phyloP scores from a whole-genome alignment of 176 grass and related monocot species.

The Alloteropsis semialata region DNA sequence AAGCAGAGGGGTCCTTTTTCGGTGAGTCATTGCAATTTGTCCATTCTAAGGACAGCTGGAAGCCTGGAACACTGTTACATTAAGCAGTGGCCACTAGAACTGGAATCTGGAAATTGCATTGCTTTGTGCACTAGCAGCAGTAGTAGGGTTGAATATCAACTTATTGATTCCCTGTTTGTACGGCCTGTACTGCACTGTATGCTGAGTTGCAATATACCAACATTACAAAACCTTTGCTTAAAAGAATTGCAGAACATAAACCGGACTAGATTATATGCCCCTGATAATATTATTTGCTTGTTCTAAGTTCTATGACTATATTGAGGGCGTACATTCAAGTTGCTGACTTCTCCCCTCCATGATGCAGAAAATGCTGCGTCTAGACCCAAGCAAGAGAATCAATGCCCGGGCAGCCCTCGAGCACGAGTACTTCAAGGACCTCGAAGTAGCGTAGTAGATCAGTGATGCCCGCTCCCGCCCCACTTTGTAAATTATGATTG shows the following conservation, averaged over 20 bases:
- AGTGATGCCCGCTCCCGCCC: neutral
- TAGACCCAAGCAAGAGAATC: constrained; percentile 78
- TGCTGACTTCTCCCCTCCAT: neutral
- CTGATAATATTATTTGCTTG: neutral
- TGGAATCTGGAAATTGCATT: neutral
- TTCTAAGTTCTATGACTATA: neutral
- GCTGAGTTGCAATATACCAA: neutral
- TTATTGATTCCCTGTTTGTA: neutral
- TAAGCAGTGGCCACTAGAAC: neutral
- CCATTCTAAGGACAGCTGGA: neutral
- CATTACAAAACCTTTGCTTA: neutral
- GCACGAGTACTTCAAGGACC: constrained; percentile 75
- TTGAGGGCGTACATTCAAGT: neutral
- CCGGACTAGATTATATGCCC: neutral
- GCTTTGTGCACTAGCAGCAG: neutral
- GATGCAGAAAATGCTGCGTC: constrained; percentile 72
- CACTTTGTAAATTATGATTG: constrained; percentile 40
- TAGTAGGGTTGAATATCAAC: neutral
- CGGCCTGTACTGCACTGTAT: neutral
- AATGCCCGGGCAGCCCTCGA: constrained; percentile 50
- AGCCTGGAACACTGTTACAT: neutral
- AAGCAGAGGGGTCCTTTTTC: neutral
- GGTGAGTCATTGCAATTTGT: neutral
- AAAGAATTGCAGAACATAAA: neutral
- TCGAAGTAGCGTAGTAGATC: constrained; percentile 42